Evolutionary conservation across 1,139 yeast genomes (phyloP).

Genomic region (Candida sanyaensis): DNA sequence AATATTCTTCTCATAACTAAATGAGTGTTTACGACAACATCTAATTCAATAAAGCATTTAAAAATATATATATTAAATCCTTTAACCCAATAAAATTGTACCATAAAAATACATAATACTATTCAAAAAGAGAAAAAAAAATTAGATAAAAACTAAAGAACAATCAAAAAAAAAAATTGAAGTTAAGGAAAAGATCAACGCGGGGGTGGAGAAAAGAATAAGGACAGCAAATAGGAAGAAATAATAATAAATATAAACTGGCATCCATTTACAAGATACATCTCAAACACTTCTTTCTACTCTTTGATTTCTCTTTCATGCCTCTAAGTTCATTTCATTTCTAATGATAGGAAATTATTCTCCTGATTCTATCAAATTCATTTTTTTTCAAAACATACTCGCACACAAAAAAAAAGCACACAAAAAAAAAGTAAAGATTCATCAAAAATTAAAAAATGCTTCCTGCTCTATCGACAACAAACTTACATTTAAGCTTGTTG

Average conservation of each 20-base stretch:
- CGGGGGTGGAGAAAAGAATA: too few relatives aligned
- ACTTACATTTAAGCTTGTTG: conserved; percentile 23
- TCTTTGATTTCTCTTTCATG: neutral
- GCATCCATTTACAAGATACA: neutral
- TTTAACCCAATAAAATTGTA: conserved; percentile 26
- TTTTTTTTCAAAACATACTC: neutral
- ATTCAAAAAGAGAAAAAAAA: conserved; percentile 23
- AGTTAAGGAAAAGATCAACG: conserved; percentile 11
- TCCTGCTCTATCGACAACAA: neutral
- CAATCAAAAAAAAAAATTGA: conserved; percentile 21
- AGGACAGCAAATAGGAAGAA: neutral
- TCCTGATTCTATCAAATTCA: neutral
- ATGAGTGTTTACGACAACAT: too few relatives aligned
- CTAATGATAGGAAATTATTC: neutral
- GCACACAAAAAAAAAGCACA: neutral
- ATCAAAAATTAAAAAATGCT: neutral
- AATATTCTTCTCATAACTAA: too few relatives aligned
- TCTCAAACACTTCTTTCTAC: neutral
- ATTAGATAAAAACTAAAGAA: conserved; percentile 9
- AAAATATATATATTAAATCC: conserved; percentile 29
- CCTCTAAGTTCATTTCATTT: neutral
- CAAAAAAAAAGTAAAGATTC: neutral
- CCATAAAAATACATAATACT: conserved; percentile 31
- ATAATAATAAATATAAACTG: neutral
- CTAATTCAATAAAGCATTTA: conserved; percentile 1